These are phyloP conservation scores for Xerocomus nothofagi DNA, from an alignment of 1,284 basidiomycete species.

Conservation along the genomic window DNA sequence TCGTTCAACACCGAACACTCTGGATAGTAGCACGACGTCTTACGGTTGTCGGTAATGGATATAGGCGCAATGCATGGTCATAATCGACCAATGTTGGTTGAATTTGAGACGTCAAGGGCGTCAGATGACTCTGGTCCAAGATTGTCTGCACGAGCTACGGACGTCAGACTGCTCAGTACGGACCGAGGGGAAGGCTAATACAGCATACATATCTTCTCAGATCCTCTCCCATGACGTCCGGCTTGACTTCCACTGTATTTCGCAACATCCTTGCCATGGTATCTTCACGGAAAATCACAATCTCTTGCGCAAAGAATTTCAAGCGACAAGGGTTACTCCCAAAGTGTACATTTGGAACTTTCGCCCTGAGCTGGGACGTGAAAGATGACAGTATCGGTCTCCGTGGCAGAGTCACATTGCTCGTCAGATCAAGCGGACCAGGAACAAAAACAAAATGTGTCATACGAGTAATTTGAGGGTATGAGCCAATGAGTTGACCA, in stretches of 20 bases:
- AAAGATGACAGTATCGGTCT: conserved; percentile 77
- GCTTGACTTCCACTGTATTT: conserved; percentile 86
- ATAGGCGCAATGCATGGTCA: conserved; percentile 90
- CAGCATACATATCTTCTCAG: conserved; percentile 81
- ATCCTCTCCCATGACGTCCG: conserved; percentile 70
- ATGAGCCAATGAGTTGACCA: conserved; percentile 81
- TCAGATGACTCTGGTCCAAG: conserved; percentile 89
- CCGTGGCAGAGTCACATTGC: conserved; percentile 77
- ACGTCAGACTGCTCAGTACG: conserved; percentile 9
- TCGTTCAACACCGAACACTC: conserved; percentile 8
- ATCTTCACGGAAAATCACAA: conserved; percentile 93
- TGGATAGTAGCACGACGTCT: conserved; percentile 3
- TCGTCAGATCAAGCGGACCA: conserved; percentile 87
- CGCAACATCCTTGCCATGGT: conserved; percentile 92
- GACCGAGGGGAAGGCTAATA: background rate
- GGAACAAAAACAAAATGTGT: conserved; percentile 96
- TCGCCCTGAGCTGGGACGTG: conserved; percentile 63
- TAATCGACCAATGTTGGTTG: conserved; percentile 90
- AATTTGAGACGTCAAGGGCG: conserved; percentile 79
- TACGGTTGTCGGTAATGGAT: conserved; percentile 92
- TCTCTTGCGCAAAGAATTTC: conserved; percentile 94
- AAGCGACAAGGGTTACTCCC: conserved; percentile 93
- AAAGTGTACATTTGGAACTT: conserved; percentile 79
- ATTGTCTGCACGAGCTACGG: conserved; percentile 88
- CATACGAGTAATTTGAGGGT: conserved; percentile 71